phyloP scores from a whole-genome alignment of 1,284 basidiomycete species.

The Meripilus lineatus region DNA sequence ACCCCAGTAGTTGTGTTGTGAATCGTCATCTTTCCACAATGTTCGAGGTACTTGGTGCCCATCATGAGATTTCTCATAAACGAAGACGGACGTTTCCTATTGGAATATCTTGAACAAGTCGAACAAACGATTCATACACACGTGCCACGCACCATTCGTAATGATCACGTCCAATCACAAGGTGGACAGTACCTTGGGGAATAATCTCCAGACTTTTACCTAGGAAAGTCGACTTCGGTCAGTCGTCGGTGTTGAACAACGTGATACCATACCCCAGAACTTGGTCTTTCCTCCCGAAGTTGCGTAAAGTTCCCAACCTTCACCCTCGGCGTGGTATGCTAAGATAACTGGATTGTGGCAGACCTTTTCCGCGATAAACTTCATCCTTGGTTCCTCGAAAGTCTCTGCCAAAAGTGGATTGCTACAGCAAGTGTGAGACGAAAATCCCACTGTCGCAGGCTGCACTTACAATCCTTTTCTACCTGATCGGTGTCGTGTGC shows the following conservation, averaged over 20 bases:
- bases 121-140: not conserved
- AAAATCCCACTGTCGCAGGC: not conserved
- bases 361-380: conserved; percentile 86
- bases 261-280: conserved; percentile 69
- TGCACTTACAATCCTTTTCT: conserved; percentile 82
- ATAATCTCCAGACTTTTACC: conserved; percentile 84
- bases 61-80: conserved; percentile 89
- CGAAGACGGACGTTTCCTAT: conserved; percentile 79
- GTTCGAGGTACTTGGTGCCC: conserved; percentile 87
- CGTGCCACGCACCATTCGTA: conserved; percentile 57
- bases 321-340: conserved; percentile 80
- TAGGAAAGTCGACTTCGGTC: conserved; percentile 28
- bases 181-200: conserved; percentile 63
- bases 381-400: conserved; percentile 77
- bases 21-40: conserved; percentile 71
- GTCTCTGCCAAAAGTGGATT: conserved; percentile 89
- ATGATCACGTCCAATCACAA: conserved; percentile 59
- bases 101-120: conserved; percentile 4
- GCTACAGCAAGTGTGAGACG: conserved; percentile 31
- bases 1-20: conserved; percentile 52
- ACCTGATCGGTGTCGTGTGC: conserved; percentile 73
- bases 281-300: conserved; percentile 79
- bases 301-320: conserved; percentile 68
- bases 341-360: conserved; percentile 81
- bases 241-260: conserved; percentile 17